A percentile compares a stretch with the other conserved stretches of the same genome.
Conservation (phyloP, 345 rosid genomes). For the Populus davidiana region DNA sequence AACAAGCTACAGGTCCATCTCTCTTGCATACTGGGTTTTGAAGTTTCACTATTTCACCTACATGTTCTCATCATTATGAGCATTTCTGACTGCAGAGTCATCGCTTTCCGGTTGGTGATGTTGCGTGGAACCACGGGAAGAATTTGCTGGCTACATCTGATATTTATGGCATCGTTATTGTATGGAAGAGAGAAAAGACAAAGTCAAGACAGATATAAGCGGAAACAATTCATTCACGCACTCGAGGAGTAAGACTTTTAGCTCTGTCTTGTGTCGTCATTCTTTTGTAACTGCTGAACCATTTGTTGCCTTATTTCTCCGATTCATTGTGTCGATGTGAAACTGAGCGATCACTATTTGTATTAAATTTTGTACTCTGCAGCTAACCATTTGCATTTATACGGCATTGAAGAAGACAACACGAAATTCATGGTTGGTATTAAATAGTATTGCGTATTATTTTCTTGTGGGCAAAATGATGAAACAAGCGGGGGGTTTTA, state of each 20-base stretch:
- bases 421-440: not conserved
- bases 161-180: slow-evolving; percentile 82
- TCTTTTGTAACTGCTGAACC: slow-evolving; percentile 3
- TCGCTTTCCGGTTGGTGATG: slow-evolving; percentile 76
- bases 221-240: slow-evolving; percentile 4
- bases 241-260: not conserved
- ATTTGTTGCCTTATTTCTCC: not conserved
- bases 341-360: not conserved
- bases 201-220: slow-evolving; percentile 38
- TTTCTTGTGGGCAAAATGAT: not conserved
- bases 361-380: not conserved
- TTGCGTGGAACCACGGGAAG: slow-evolving; percentile 98
- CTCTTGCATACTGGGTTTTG: not conserved
- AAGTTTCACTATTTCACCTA: not conserved
- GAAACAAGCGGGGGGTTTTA: not conserved
- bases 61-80: not conserved
- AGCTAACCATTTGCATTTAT: not conserved
- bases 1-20: slow-evolving; percentile 86
- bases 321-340: not conserved
- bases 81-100: slow-evolving; percentile 65
- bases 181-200: slow-evolving; percentile 93
- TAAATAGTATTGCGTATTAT: not conserved
- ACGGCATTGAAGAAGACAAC: not conserved
- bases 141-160: slow-evolving; percentile 94
- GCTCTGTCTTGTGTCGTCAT: not conserved